These are phyloP conservation scores for Ilyonectria sp. DNA, from an alignment of 2,329 filamentous ascomycete genomes.

Conservation along the genomic window DNA sequence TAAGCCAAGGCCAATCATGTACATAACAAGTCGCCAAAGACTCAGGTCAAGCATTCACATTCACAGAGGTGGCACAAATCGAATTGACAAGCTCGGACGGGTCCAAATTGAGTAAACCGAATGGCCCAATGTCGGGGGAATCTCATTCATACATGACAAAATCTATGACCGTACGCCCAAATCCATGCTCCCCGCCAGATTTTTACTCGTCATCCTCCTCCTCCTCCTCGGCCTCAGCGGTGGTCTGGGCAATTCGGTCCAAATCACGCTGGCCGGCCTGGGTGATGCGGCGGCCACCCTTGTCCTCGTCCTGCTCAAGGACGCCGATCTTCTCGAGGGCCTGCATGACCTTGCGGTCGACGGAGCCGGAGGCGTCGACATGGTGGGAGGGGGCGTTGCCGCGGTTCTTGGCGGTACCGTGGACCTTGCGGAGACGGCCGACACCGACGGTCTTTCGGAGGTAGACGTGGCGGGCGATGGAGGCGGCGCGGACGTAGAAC, in stretches of 20 bases:
- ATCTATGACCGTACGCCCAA: slow-evolving; percentile 60
- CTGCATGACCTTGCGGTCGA: slow-evolving; percentile 98
- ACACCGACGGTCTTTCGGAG: slow-evolving; percentile 99
- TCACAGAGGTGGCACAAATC: slow-evolving; percentile 32
- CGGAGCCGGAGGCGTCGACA: slow-evolving; percentile 93
- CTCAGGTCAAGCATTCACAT: slow-evolving; percentile 1
- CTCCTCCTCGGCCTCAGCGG: slow-evolving; percentile 80
- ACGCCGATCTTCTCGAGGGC: slow-evolving; percentile 99
- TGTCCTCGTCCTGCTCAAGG: slow-evolving; percentile 97
- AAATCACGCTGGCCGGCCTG: slow-evolving; percentile 99
- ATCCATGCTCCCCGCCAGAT: slow-evolving; percentile 47
- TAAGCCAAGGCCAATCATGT: not conserved
- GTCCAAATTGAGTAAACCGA: slow-evolving; percentile 54
- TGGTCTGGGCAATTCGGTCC: slow-evolving; percentile 93
- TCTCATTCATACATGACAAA: slow-evolving; percentile 60
- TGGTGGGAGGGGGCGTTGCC: slow-evolving; percentile 92
- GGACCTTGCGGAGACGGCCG: slow-evolving; percentile 95
- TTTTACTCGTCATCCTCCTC: slow-evolving; percentile 76
- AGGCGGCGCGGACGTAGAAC: slow-evolving; percentile 92
- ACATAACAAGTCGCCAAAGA: not conserved
- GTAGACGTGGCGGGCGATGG: slow-evolving; percentile 98
- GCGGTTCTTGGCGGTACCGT: slow-evolving; percentile 98
- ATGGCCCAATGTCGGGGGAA: slow-evolving; percentile 56
- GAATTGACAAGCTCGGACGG: slow-evolving; percentile 48
- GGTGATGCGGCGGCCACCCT: slow-evolving; percentile 98